These are phyloP conservation scores for Hypoxylon sp. DNA, from an alignment of 2,329 filamentous ascomycete species.

Conservation along the genomic window DNA sequence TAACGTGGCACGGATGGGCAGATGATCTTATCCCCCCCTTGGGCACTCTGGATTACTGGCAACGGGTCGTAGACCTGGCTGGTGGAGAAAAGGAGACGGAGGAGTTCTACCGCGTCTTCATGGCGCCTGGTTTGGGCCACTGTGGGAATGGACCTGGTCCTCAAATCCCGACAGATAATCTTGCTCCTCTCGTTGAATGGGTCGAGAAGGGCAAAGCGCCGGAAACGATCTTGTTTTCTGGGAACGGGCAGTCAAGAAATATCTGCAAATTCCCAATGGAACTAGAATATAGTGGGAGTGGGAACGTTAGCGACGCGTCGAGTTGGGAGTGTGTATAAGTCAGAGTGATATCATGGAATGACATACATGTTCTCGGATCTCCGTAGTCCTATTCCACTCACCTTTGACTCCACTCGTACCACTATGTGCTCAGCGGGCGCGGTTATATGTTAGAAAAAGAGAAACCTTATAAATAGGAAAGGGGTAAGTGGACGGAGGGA, in stretches of 20 bases:
- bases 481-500: too few species aligned
- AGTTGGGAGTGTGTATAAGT: constrained; percentile 44
- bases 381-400: too few species aligned
- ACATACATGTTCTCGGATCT: neutral
- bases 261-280: constrained; percentile 45
- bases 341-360: neutral
- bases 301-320: constrained; percentile 42
- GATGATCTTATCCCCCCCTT: neutral
- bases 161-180: constrained; percentile 34
- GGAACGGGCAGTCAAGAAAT: constrained; percentile 15
- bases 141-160: constrained; percentile 62
- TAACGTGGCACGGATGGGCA: neutral
- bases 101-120: constrained; percentile 66
- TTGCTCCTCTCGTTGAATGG: constrained; percentile 46
- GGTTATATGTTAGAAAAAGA: too few species aligned
- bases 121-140: constrained; percentile 66
- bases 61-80: constrained; percentile 47
- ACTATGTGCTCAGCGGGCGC: too few species aligned
- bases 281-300: constrained; percentile 39
- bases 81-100: constrained; percentile 53
- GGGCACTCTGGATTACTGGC: constrained; percentile 49
- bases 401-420: too few species aligned
- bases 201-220: constrained; percentile 47
- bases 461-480: too few species aligned
- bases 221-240: constrained; percentile 39